Percentiles rank a stretch among this genome's conserved stretches.
Conservation (phyloP, 768 basidiomycete genomes). For the Sistotremastrum niveocremeum region DNA sequence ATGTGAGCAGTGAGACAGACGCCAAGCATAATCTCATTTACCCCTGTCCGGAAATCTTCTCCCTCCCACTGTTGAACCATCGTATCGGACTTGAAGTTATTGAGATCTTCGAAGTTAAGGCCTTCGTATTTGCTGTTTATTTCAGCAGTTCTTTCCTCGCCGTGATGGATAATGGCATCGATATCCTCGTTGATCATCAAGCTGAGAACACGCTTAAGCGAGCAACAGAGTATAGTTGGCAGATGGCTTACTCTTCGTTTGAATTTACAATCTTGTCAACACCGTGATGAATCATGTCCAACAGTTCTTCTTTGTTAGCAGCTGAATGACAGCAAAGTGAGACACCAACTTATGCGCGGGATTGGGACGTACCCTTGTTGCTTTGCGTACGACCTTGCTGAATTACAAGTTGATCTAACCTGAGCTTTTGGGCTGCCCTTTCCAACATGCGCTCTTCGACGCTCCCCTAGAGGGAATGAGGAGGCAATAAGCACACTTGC, state of each 20-base stretch:
- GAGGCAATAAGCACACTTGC: neutral
- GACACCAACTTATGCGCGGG: neutral
- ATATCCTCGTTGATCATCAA: constrained; percentile 79
- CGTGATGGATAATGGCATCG: constrained; percentile 81
- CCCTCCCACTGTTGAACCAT: constrained; percentile 93
- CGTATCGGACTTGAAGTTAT: constrained; percentile 92
- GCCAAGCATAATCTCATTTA: constrained; percentile 18
- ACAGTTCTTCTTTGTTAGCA: constrained; percentile 86
- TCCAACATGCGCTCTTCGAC: constrained; percentile 95
- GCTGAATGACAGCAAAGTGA: constrained; percentile 28
- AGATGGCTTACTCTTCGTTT: constrained; percentile 45
- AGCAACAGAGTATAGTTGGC: constrained; percentile 1
- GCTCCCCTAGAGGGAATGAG: constrained; percentile 35
- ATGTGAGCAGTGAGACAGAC: neutral
- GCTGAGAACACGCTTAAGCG: constrained; percentile 23
- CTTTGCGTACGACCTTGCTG: constrained; percentile 84
- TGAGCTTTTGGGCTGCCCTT: constrained; percentile 87
- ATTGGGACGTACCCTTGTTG: constrained; percentile 47
- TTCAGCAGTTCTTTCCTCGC: constrained; percentile 81
- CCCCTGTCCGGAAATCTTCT: constrained; percentile 75
- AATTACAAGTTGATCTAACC: constrained; percentile 91
- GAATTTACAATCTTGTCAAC: constrained; percentile 93
- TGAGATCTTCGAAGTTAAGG: constrained; percentile 86
- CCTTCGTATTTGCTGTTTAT: constrained; percentile 87
- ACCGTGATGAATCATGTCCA: constrained; percentile 98